Evolutionary conservation across 805 yeast genomes (phyloP), one percentile per base, ranked within the genome.

Genomic region (Starmerella ratchasimensis): DNA sequence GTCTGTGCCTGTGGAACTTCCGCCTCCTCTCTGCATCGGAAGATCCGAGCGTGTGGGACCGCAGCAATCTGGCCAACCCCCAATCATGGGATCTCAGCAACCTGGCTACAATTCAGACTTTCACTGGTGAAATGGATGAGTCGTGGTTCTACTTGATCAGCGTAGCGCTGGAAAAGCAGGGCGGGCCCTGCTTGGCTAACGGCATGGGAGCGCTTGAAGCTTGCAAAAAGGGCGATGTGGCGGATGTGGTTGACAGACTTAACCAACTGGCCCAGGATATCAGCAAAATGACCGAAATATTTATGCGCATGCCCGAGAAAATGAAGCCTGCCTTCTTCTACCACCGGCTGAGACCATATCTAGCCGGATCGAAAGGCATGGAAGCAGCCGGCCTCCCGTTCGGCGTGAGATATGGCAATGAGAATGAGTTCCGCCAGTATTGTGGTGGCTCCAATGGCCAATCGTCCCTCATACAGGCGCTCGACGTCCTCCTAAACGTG

Each of bases 361-460:
- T 88, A 46, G 94, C 95, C 1, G 97, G 96, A 2, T 88, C 95
- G 93, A 76, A 75, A 54, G 81, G 81, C 52, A 86, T 88, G 95
- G 72, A 71, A 19, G 82, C 73, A 39, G 84, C 77, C 2, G 96
- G 96, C 0, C 65, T 86, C 41, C 74, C 75, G 11, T 58, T 74
- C 41, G 97, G 96, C 1, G 76, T 86, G 1, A 62, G 66, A 34
- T 86, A 86, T 54, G 93, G 93, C 19, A 64, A 69, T 37, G 83
- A 76, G 51, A 52, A 56, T 2, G 56, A 48, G 21, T 77, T 73
- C 34, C 62, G 77, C 48, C 54, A 59, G 24, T 77, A 69, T 55
- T 67, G 93, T 14, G 97, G 97, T 20, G 97, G 97, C 1, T 80
- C 94, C 3, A 86, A 86, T 55, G 96, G 94, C 0, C 97, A 86